Percentiles rank a stretch among this genome's conserved stretches.
phyloP scores from a whole-genome alignment of 176 grass and related monocot genomes.

The Musa itinerans region DNA sequence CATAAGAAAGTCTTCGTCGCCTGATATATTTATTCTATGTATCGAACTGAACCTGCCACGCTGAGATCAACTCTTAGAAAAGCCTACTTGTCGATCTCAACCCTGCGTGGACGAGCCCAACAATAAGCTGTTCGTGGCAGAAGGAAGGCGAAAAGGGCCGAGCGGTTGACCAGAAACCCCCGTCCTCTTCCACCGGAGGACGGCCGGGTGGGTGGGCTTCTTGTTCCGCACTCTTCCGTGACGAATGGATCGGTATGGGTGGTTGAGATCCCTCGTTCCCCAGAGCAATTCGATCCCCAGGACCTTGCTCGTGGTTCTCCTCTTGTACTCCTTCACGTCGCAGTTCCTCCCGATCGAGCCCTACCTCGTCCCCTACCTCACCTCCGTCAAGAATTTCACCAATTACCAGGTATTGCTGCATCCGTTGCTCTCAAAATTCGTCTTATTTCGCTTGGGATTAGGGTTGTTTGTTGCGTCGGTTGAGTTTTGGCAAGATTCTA shows the following conservation, averaged over 20 bases:
- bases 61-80: too few relatives aligned
- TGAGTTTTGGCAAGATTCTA: not conserved
- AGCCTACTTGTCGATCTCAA: too few relatives aligned
- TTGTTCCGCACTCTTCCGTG: not conserved
- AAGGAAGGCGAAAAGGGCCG: too few relatives aligned
- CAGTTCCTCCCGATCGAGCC: constrained; percentile 19
- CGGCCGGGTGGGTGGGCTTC: not conserved
- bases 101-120: too few relatives aligned
- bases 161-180: too few relatives aligned
- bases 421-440: not conserved
- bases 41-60: too few relatives aligned
- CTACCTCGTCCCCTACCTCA: constrained; percentile 18
- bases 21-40: too few relatives aligned
- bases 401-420: constrained; percentile 7
- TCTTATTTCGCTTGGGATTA: not conserved
- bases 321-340: constrained; percentile 17
- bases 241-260: constrained; percentile 1
- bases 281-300: constrained; percentile 7
- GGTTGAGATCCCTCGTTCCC: constrained; percentile 3
- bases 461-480: not conserved
- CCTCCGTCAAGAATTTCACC: constrained; percentile 12
- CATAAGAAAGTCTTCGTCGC: too few relatives aligned
- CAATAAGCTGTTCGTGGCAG: too few relatives aligned
- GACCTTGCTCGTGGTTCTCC: not conserved
- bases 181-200: too few relatives aligned